These are phyloP conservation scores for Chlorophyllum brunneum DNA, from an alignment of 768 basidiomycete species.

Conservation along the genomic window DNA sequence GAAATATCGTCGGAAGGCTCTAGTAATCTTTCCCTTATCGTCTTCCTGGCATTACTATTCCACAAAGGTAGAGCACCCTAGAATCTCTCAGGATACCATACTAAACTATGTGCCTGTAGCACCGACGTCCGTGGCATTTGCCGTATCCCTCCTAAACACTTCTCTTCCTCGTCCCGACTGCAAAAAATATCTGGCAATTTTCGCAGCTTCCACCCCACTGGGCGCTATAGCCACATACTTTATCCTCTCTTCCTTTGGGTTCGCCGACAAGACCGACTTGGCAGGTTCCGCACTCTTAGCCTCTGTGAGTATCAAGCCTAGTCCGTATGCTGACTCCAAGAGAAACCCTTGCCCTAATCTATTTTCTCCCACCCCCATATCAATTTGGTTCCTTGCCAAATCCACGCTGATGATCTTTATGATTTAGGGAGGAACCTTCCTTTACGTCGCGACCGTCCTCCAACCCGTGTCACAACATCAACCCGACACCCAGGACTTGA, in stretches of 20 bases:
- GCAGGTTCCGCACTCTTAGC: conserved; percentile 78
- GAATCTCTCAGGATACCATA: neutral
- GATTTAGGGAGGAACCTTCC: conserved; percentile 82
- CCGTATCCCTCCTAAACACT: conserved; percentile 77
- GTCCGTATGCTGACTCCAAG: neutral
- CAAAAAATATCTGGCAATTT: conserved; percentile 70
- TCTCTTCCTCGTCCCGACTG: conserved; percentile 66
- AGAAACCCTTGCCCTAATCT: neutral
- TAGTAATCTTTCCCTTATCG: conserved; percentile 65
- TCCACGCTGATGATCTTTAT: conserved; percentile 4
- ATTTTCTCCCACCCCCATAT: neutral
- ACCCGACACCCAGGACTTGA: conserved; percentile 36
- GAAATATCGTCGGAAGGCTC: conserved; percentile 26
- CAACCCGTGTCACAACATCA: conserved; percentile 62
- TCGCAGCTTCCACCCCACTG: conserved; percentile 81
- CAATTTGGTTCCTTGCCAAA: neutral
- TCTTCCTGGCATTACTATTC: conserved; percentile 87
- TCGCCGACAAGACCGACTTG: conserved; percentile 44
- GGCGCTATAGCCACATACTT: conserved; percentile 77
- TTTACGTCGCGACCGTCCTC: conserved; percentile 92
- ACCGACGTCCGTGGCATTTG: conserved; percentile 87
- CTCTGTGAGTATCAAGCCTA: conserved; percentile 54
- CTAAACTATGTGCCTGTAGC: conserved; percentile 39
- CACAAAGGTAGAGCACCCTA: conserved; percentile 71
- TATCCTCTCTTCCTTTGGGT: conserved; percentile 53